phyloP scores from a whole-genome alignment of 2,329 filamentous ascomycete genomes.

The Colletotrichum filicis region DNA sequence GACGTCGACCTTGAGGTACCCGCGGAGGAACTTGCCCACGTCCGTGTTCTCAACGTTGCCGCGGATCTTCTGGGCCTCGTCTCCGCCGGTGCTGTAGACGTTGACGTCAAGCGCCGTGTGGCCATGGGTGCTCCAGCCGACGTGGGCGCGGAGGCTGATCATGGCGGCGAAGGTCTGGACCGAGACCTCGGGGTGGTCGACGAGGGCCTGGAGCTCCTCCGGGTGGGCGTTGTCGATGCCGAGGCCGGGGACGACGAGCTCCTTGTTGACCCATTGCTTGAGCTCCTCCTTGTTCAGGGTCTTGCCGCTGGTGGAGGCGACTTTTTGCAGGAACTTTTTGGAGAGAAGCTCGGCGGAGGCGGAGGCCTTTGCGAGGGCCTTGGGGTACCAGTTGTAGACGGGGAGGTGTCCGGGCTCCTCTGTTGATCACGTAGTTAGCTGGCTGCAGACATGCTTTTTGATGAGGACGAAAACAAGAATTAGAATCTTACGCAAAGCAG shows the following conservation, averaged over 20 bases:
- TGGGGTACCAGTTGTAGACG: slow-evolving; percentile 82
- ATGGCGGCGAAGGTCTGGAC: slow-evolving; percentile 79
- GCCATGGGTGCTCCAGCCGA: slow-evolving; percentile 95
- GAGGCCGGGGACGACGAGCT: slow-evolving; percentile 76
- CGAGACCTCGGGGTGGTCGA: slow-evolving; percentile 66
- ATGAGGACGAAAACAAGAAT: background rate
- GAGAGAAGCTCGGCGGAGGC: slow-evolving; percentile 80
- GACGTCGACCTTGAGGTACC: slow-evolving; percentile 85
- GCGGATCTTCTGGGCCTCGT: slow-evolving; percentile 70
- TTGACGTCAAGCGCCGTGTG: slow-evolving; percentile 97
- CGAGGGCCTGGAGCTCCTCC: slow-evolving; percentile 75
- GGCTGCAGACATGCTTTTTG: slow-evolving; percentile 50
- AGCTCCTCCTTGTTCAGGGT: slow-evolving; percentile 51
- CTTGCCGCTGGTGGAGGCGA: slow-evolving; percentile 51
- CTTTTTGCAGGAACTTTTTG: slow-evolving; percentile 68
- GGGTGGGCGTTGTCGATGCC: slow-evolving; percentile 80
- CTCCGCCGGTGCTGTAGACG: slow-evolving; percentile 84
- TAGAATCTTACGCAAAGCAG: slow-evolving; percentile 74
- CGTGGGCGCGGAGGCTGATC: slow-evolving; percentile 85
- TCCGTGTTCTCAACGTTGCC: slow-evolving; percentile 98
- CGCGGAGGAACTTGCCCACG: slow-evolving; percentile 81
- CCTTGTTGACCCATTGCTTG: slow-evolving; percentile 73
- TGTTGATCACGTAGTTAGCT: slow-evolving; percentile 43
- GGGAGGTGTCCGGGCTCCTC: slow-evolving; percentile 63
- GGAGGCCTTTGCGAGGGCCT: slow-evolving; percentile 79